phyloP scores from a whole-genome alignment of 352 stramenopile species.

The Pythium brassicae region DNA sequence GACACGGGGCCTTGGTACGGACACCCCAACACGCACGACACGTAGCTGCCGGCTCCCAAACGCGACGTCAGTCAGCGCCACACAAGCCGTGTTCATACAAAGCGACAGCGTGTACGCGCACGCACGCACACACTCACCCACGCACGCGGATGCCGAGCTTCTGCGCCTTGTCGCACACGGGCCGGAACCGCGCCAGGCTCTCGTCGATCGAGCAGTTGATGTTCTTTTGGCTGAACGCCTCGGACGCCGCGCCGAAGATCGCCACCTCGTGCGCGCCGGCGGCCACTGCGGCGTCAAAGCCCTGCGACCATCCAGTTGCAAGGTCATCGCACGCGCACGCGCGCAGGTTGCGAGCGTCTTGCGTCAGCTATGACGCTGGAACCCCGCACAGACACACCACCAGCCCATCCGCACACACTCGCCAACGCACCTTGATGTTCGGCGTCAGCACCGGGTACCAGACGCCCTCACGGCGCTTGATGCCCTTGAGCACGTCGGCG shows the following conservation, averaged over 20 bases:
- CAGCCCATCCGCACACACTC: no score
- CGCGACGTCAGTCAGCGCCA: neutral
- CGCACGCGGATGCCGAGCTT: conserved; percentile 83
- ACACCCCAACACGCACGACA: conserved; percentile 96
- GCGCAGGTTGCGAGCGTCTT: neutral
- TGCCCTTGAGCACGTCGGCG: conserved; percentile 79
- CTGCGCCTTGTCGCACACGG: conserved; percentile 82
- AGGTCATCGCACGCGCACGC: neutral
- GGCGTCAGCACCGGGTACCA: conserved; percentile 91
- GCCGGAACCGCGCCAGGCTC: conserved; percentile 90
- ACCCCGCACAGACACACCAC: neutral
- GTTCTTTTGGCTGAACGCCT: conserved; percentile 95
- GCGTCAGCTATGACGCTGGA: no score
- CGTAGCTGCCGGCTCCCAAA: conserved; percentile 59
- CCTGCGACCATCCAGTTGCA: no score
- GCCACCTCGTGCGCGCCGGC: conserved; percentile 91
- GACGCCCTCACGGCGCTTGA: conserved; percentile 72
- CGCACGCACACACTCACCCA: conserved; percentile 53
- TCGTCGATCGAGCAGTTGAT: conserved; percentile 97
- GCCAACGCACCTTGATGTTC: conserved; percentile 83
- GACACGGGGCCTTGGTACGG: conserved; percentile 92
- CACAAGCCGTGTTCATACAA: no score
- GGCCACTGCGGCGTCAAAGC: conserved; percentile 84
- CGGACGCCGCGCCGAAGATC: conserved; percentile 94
- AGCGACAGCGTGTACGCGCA: no score